Base-by-base conservation (phyloP, 768 basidiomycete species). In the Saitozyma podzolica region DNA sequence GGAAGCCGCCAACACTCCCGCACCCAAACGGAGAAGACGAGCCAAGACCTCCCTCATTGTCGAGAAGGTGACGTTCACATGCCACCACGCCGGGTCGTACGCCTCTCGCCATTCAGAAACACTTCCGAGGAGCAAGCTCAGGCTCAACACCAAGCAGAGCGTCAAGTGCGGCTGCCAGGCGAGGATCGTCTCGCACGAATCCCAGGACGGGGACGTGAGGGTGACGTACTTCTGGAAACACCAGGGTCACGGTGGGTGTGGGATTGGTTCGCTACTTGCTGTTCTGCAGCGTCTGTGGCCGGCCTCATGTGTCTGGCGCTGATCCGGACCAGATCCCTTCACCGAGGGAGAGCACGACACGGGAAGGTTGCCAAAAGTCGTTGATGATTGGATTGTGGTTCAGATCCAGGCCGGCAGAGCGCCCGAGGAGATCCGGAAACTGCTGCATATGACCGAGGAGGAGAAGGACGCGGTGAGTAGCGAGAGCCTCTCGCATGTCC, bases 51-150 rank as follows among this genome's bases (percentile, higher is more conserved):
- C 75, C 7, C 47, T 61, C 6, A 68, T 76, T 8, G 19, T 62
- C 17, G 67, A 72, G 40, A 76, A 76, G 56, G 65, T 76, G 58
- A 76, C 75, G n/a, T 76, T 64, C 52, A 73, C 75, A 13, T 76
- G 75, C 41, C 75, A 76, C 61, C 75, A 76, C 52, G 70, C 75
- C 9, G 75, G 75, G 14, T 65, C 49, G 29, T 76, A 76, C 56
- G 50, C 58, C 8, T 64, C 75, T 2, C 67, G 69, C 50, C 75
- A 76, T 54, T 68, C 65, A 0, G 19, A 55, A 6, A 48, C 54
- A 11, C 50, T 76, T 10, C 75, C 75, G 1, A 45, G 62, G 42
- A 66, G 66, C 17, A 70, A 67, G 47, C 51, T 70, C 7, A 43
- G 75, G n/a, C 29, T 73, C 61, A 76, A 76, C 40, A 76, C 75